Evolutionary conservation across 495 filamentous ascomycete genomes (phyloP), one percentile per base, ranked within the genome.

Genomic region (Aspergillus biplanus): DNA sequence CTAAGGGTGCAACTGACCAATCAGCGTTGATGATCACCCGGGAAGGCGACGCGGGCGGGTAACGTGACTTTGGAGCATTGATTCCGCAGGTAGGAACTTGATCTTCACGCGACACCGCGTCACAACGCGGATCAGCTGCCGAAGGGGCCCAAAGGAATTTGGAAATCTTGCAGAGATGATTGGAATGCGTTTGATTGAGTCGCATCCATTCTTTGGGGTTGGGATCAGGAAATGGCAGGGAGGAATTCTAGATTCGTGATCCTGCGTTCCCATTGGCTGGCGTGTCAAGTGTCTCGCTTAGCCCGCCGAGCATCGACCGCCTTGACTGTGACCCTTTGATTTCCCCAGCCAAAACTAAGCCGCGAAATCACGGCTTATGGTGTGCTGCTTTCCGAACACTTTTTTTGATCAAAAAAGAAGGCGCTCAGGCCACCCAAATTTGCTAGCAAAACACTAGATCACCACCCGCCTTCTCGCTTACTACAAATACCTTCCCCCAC

Each of bases 401-500:
- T 73, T 70, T 73, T 74, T 54, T 71, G 72, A 77, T 77, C 73
- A 66, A 71, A 69, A 46, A 63, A 54, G 61, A 65, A 54, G 47
- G 59, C 64, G 63, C 58, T 72, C 66, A 72, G 67, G 49, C 67
- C 69, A 59, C 65, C 69, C 67, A 63, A 54, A 55, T 49, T 66
- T 65, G 48, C 63, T 62, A 63, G 52, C 65, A 64, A 64, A 59
- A 69, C 62, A 61, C 69, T 68, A 78, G 78, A 82, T 82, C 79
- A 80, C 71, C 70, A 63, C 65, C 72, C 74, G 57, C 70, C 62
- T 66, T 64, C 59, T 65, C 68, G 65, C 67, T 73, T 71, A 69
- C 76, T 82, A 81, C 78, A 81, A 81, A 82, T 81, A 82, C 77
- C 74, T 69, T 70, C 73, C 76, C 77, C 78, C 77, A 74, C 78